Percentiles rank a stretch among this genome's conserved stretches.
phyloP scores from a whole-genome alignment of 768 basidiomycete genomes.

The Termitomyces sp. region DNA sequence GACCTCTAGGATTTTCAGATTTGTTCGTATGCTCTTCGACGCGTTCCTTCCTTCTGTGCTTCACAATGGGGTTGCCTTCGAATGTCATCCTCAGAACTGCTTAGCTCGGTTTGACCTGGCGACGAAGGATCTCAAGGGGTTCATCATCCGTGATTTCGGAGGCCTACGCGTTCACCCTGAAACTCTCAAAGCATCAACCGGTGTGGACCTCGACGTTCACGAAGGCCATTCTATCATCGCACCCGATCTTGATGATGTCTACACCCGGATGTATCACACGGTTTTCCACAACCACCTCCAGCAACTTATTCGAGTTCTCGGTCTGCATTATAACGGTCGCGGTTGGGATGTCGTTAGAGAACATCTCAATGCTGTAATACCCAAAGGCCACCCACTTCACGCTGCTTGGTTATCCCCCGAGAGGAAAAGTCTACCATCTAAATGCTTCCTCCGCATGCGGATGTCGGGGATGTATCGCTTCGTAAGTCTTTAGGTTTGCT shows the following conservation, averaged over 20 bases:
- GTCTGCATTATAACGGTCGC: conserved; percentile 52
- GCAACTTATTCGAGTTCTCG: conserved; percentile 56
- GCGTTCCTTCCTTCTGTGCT: conserved; percentile 57
- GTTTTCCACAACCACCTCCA: conserved; percentile 61
- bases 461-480: conserved; percentile 55
- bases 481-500: conserved; percentile 33
- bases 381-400: conserved; percentile 44
- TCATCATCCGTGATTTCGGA: conserved; percentile 59
- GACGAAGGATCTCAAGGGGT: conserved; percentile 50
- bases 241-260: conserved; percentile 51
- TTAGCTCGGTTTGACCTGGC: conserved; percentile 50
- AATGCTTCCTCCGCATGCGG: conserved; percentile 59
- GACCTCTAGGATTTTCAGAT: conserved; percentile 28
- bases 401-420: conserved; percentile 51
- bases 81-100: conserved; percentile 61
- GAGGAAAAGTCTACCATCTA: conserved; percentile 47
- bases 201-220: conserved; percentile 46
- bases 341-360: conserved; percentile 51
- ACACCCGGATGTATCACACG: conserved; percentile 57
- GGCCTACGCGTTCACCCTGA: conserved; percentile 53
- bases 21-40: conserved; percentile 47
- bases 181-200: conserved; percentile 49
- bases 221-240: conserved; percentile 52
- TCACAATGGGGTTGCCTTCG: conserved; percentile 56
- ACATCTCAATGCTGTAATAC: conserved; percentile 44